Evolutionary conservation across 495 filamentous ascomycete species (phyloP), one percentile per base, ranked within the genome.

Genomic region (Venustampulla echinocandica): DNA sequence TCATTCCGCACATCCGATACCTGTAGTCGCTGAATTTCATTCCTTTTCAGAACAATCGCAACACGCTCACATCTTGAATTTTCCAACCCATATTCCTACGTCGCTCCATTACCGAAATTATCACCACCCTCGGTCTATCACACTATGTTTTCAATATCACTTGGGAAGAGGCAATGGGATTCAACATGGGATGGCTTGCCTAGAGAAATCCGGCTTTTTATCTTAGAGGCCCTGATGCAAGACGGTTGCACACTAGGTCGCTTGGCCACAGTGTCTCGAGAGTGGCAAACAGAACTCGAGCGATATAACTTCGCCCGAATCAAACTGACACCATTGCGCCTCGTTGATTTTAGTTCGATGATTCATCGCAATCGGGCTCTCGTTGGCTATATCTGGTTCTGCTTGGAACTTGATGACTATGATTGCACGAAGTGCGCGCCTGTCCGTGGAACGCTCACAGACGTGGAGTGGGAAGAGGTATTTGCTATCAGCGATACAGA

Each of bases 351-450:
- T 36, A 42, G 51, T 40, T 28, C 25, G 34, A 43, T 48, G 36
- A 21, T 45, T 42, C 28, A 38, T 27, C 55, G 38, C 36, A 42
- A 47, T 38, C 46, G 54, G 42, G 37, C 32, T 15, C 47, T 57
- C 35, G 27, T 60, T 47, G 48, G 42, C 10, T 40, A 53, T 22
- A 58, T 61, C 46, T 52, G 32, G 22, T 43, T 57, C 19, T 42
- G 54, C 27, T 23, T 60, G 14, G 52, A 55, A 47, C 48, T 57
- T 13, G 38, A 25, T 35, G 19, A 23, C 34, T 55, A 58, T 50
- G 33, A 44, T 3, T 61, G 47, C 39, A n/a, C 7, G 6, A 33
- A 15, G 17, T 43, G 58, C 53, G 47, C 23, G n/a, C n/a, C n/a
- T n/a, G n/a, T n/a, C 22, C 32, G n/a, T 32, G 14, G 23, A 32